These are phyloP conservation scores for Backusella parvicylindrica DNA, from an alignment of 192 early-diverging fungal genomes.

Conservation along the genomic window DNA sequence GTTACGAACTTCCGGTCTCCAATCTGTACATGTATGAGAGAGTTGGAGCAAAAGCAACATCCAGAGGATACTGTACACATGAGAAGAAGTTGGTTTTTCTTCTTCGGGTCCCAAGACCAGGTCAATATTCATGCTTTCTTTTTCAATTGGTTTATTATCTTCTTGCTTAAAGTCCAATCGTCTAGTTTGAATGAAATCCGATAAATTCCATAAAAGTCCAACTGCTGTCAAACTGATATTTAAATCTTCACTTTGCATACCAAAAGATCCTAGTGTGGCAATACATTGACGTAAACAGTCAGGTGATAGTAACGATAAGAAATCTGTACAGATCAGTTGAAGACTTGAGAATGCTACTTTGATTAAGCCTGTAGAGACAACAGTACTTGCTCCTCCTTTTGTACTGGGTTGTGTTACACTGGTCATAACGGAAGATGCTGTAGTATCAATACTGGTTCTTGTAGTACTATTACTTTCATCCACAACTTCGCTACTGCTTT, in stretches of 20 bases:
- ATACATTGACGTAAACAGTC: conserved; percentile 77
- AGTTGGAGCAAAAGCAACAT: conserved; percentile 84
- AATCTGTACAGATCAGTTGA: conserved; percentile 95
- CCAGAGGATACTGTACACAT: conserved; percentile 74
- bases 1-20: conserved; percentile 87
- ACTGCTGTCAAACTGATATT: conserved; percentile 94
- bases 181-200: conserved; percentile 82
- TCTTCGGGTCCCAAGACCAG: conserved; percentile 29
- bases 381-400: neutral
- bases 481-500: neutral
- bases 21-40: conserved; percentile 78
- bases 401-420: neutral
- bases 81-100: conserved; percentile 5
- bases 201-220: conserved; percentile 89
- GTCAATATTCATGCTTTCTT: conserved; percentile 33
- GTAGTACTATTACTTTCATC: conserved; percentile 7
- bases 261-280: conserved; percentile 76
- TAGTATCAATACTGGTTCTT: conserved; percentile 8
- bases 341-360: conserved; percentile 87
- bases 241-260: conserved; percentile 79
- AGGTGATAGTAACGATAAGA: conserved; percentile 76
- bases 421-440: conserved; percentile 6
- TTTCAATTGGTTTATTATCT: conserved; percentile 8
- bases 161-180: conserved; percentile 52
- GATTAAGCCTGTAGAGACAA: conserved; percentile 46